phyloP scores from a whole-genome alignment of 805 yeast genomes.

The Cyberlindnera xylosilytica region DNA sequence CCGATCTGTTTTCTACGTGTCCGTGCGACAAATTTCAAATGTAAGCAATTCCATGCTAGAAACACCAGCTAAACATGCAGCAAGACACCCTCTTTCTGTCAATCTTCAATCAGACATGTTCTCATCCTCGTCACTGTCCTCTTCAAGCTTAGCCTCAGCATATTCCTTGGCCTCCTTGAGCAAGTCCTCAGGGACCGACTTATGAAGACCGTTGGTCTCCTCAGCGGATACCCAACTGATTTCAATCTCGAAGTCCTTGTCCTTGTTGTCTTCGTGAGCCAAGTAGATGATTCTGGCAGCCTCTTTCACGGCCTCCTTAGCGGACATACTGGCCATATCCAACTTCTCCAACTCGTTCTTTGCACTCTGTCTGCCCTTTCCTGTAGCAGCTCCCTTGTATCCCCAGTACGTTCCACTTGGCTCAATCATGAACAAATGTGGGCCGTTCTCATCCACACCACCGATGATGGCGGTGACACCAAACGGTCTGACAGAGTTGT shows the following conservation, averaged over 20 bases:
- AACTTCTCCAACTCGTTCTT: slow-evolving; percentile 93
- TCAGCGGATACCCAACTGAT: slow-evolving; percentile 79
- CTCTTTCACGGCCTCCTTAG: slow-evolving; percentile 81
- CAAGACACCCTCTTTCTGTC: no score
- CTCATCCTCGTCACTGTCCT: slow-evolving; percentile 62
- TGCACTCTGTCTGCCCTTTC: slow-evolving; percentile 98
- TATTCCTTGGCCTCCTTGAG: slow-evolving; percentile 77
- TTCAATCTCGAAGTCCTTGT: slow-evolving; percentile 94
- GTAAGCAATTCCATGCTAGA: no score
- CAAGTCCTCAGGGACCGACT: slow-evolving; percentile 74
- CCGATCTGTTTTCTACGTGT: no score
- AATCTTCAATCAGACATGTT: slow-evolving; percentile 33
- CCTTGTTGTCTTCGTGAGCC: slow-evolving; percentile 98
- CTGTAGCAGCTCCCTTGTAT: slow-evolving; percentile 94
- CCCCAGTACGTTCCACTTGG: slow-evolving; percentile 99
- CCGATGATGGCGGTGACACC: slow-evolving; percentile 92
- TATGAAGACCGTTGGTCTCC: slow-evolving; percentile 79
- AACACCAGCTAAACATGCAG: no score
- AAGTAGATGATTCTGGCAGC: slow-evolving; percentile 91
- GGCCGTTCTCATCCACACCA: slow-evolving; percentile 86
- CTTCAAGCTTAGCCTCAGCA: slow-evolving; percentile 82
- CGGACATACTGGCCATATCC: slow-evolving; percentile 61
- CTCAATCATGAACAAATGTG: slow-evolving; percentile 93
- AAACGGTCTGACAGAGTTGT: slow-evolving; percentile 96
- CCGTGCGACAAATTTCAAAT: no score